phyloP scores from a whole-genome alignment of 106 monocot genomes.

The Dendrobium chrysotoxum region DNA sequence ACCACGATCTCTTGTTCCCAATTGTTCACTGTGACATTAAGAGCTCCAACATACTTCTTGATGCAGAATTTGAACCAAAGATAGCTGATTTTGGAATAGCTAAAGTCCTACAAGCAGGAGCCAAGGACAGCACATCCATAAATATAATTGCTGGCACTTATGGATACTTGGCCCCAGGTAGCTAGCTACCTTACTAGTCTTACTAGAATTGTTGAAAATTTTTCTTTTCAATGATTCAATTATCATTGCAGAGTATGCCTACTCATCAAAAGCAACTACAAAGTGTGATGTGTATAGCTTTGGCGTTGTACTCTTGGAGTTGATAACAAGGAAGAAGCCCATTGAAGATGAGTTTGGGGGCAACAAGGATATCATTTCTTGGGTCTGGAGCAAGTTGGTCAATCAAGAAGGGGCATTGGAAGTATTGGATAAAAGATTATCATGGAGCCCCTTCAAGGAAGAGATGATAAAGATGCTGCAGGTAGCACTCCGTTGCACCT shows the following conservation, averaged over 20 bases:
- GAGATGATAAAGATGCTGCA: constrained; percentile 68
- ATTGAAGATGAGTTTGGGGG: constrained; percentile 73
- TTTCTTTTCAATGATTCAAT: not conserved
- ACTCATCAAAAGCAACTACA: constrained; percentile 76
- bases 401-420: constrained; percentile 40
- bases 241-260: constrained; percentile 69
- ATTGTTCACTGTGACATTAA: constrained; percentile 93
- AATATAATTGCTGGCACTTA: constrained; percentile 74
- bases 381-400: constrained; percentile 51
- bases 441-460: constrained; percentile 47
- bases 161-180: constrained; percentile 93
- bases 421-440: constrained; percentile 51
- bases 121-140: constrained; percentile 32
- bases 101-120: constrained; percentile 71
- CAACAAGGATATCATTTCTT: constrained; percentile 60
- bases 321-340: constrained; percentile 87
- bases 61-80: constrained; percentile 84
- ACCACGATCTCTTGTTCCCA: constrained; percentile 78
- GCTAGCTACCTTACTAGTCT: not conserved
- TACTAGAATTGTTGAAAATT: not conserved
- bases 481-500: constrained; percentile 69
- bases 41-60: constrained; percentile 81
- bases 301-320: constrained; percentile 91
- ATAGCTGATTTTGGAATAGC: constrained; percentile 95
- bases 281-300: constrained; percentile 98